phyloP scores from a whole-genome alignment of 805 yeast species.

The Myxozyma kluyveri region DNA sequence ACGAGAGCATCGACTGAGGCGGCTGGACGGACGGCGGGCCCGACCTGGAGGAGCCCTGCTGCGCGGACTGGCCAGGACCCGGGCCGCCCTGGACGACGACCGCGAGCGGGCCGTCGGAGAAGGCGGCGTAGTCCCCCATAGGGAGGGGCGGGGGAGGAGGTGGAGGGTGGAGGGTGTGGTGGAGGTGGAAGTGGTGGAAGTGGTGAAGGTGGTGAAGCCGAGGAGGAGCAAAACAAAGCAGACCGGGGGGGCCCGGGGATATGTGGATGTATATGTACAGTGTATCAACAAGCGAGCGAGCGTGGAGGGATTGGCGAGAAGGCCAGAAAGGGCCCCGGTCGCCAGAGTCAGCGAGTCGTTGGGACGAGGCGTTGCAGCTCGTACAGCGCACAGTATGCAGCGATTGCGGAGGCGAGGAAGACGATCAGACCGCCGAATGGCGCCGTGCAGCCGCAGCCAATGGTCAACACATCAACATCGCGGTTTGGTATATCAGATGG shows the following conservation, averaged over 20 bases:
- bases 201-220: slow-evolving; percentile 1
- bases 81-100: slow-evolving; percentile 16
- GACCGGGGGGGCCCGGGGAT: too few relatives aligned
- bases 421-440: too few relatives aligned
- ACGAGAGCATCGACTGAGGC: not conserved
- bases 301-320: too few relatives aligned
- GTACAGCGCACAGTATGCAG: too few relatives aligned
- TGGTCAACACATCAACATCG: too few relatives aligned
- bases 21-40: slow-evolving; percentile 7
- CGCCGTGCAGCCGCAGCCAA: too few relatives aligned
- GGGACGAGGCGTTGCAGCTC: too few relatives aligned
- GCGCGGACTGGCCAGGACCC: not conserved
- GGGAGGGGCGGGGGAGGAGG: slow-evolving; percentile 5
- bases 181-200: slow-evolving; percentile 3
- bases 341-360: too few relatives aligned
- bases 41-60: slow-evolving; percentile 1
- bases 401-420: too few relatives aligned
- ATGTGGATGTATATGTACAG: not conserved
- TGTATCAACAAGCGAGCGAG: not conserved
- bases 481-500: too few relatives aligned
- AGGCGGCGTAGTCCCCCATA: slow-evolving; percentile 24
- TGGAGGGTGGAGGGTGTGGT: slow-evolving; percentile 5
- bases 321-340: too few relatives aligned
- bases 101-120: slow-evolving; percentile 19
- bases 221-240: not conserved